A percentile compares a stretch with the other conserved stretches of the same genome.
Evolutionary conservation across 2,329 filamentous ascomycete genomes (phyloP).

Genomic region (Paracoccidioides brasiliensis): DNA sequence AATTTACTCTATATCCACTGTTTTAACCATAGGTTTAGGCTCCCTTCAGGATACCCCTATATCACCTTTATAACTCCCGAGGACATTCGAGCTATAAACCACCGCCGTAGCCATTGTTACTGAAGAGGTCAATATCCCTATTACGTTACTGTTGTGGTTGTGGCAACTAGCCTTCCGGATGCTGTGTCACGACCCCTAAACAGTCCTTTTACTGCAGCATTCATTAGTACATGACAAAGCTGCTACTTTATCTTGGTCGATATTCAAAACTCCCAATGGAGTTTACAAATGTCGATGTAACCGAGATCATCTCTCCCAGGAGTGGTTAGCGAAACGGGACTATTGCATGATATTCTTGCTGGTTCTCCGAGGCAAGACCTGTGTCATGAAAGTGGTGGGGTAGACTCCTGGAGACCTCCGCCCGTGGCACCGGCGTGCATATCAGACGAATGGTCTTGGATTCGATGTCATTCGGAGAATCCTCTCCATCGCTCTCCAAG

Average conservation of each 20-base stretch:
- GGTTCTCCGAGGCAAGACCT: constrained; percentile 4
- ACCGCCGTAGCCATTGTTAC: too few species aligned
- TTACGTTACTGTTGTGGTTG: too few species aligned
- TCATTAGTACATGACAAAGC: background rate
- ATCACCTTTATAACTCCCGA: too few species aligned
- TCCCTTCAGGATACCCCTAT: too few species aligned
- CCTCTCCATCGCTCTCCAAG: background rate
- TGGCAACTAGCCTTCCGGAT: too few species aligned
- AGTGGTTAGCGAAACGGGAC: constrained; percentile 3
- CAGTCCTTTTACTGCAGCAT: too few species aligned
- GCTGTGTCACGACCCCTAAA: too few species aligned
- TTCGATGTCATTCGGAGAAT: background rate
- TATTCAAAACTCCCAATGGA: constrained; percentile 3
- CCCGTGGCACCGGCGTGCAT: background rate
- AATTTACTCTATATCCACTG: too few species aligned
- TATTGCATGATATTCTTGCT: constrained; percentile 9
- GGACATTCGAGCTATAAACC: too few species aligned
- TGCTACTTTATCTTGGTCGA: background rate
- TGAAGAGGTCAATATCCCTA: too few species aligned
- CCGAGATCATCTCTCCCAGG: constrained; percentile 5
- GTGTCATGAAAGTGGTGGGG: constrained; percentile 8
- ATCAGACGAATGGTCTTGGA: background rate
- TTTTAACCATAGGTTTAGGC: too few species aligned
- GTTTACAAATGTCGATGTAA: constrained; percentile 1
- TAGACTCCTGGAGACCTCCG: background rate